Evolutionary conservation across 345 rosid genomes (phyloP).

Genomic region (Euphorbia lathyris): DNA sequence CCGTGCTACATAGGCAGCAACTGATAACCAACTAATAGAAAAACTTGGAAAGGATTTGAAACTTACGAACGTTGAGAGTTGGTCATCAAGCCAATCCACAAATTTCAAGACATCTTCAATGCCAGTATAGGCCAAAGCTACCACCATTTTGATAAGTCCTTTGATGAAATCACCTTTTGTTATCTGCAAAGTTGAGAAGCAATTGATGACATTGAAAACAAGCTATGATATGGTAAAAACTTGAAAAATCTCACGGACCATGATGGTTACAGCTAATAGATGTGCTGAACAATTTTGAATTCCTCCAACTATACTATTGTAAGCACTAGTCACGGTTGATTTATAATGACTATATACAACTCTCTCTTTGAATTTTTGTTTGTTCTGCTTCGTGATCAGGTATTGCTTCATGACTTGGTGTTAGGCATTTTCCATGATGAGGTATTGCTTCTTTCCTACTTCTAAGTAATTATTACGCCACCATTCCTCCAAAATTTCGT

Average conservation of each 20-base stretch:
- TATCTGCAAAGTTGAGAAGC: conserved; percentile 41
- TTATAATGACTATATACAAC: too few relatives aligned
- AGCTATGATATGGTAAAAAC: neutral
- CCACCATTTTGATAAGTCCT: conserved; percentile 65
- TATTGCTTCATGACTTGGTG: too few relatives aligned
- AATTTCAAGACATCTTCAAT: conserved; percentile 75
- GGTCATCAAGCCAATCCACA: conserved; percentile 74
- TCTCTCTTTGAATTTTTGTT: too few relatives aligned
- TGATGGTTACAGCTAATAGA: conserved; percentile 67
- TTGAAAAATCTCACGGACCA: neutral
- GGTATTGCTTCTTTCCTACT: too few relatives aligned
- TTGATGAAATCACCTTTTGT: conserved; percentile 78
- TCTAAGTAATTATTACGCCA: too few relatives aligned
- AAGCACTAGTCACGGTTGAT: conserved; percentile 43
- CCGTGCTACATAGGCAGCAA: too few relatives aligned
- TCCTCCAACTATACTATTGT: conserved; percentile 81
- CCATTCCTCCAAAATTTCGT: too few relatives aligned
- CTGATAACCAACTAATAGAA: neutral
- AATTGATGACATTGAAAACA: neutral
- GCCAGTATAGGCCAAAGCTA: conserved; percentile 53
- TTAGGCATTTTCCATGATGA: too few relatives aligned
- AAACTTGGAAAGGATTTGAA: conserved; percentile 20
- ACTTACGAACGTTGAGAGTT: conserved; percentile 71
- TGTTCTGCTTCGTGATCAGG: too few relatives aligned
- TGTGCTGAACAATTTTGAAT: conserved; percentile 85